Base-by-base conservation (phyloP, 2,329 filamentous ascomycete species). In the Tolypocladium capitatum region DNA sequence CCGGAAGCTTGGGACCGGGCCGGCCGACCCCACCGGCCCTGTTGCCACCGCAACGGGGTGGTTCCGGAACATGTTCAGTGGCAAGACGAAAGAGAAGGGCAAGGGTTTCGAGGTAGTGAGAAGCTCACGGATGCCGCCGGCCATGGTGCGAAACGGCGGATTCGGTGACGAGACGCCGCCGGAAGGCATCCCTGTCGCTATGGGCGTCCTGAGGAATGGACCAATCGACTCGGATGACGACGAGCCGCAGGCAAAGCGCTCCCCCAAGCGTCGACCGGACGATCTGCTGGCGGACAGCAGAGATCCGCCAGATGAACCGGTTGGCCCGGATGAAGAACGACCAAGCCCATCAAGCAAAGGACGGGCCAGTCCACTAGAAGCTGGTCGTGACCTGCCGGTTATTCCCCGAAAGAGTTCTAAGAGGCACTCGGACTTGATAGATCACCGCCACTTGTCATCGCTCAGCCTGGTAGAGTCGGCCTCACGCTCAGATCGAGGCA, bases 101-200 rank as follows among this genome's bases (percentile, higher is more conserved):
- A 97, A 97, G 65, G 92, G 92, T 0, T 98, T 98, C 56, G 92
- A 97, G 63, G 92, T 98, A 5, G 91, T 98, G 16, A 74, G 92
- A 58, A 96, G 90, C 61, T 80, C 88, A 8, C 79, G 90, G 48
- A 89, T 92, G 70, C 89, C 89, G 2, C 83, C 85, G 7, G 81
- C 83, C 49, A 84, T 88, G 71, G 60, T 63, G 58, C 52, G 68
- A 69, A 54, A 71, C 64, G 59, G 74, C 66, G 62, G 55, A 5
- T 75, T 80, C 49, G 80, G 77, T 36, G 73, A 83, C 49, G 84
- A 86, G 46, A 76, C 80, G 1, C 86, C 77, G 2, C 78, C 78
- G 0, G 77, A 83, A 56, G 80, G 80, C 2, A 78, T 82, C 34
- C 80, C 80, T 4, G 77, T 83, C 10, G 79, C 79, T 21, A 80